Evolutionary conservation across 805 yeast species (phyloP).

Genomic region (Hanseniaspora pseudoguilliermondii): DNA sequence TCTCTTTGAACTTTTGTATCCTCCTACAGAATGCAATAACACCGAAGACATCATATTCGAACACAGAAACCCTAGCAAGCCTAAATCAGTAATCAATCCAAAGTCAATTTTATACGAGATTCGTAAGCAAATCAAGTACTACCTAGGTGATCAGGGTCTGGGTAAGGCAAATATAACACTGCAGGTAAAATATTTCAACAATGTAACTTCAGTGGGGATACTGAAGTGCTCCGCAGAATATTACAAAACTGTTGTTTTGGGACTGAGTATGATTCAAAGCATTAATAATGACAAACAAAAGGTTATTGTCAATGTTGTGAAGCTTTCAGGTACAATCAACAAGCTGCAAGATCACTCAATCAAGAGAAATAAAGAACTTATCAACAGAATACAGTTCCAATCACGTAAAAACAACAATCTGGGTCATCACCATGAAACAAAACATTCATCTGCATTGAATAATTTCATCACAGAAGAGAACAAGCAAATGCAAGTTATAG

Average conservation of each 20-base stretch:
- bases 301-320: constrained; percentile 47
- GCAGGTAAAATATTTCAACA: constrained; percentile 66
- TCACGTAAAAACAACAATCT: constrained; percentile 3
- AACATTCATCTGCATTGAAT: background rate
- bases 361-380: constrained; percentile 32
- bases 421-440: background rate
- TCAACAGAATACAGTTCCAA: constrained; percentile 14
- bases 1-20: constrained; percentile 65
- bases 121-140: constrained; percentile 41
- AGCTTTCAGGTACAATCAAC: constrained; percentile 76
- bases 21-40: constrained; percentile 27
- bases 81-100: constrained; percentile 33
- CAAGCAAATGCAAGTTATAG: background rate
- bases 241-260: constrained; percentile 49
- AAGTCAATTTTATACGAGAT: constrained; percentile 42
- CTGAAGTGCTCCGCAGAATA: constrained; percentile 61
- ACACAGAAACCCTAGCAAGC: constrained; percentile 40
- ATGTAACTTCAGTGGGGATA: constrained; percentile 72
- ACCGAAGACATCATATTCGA: constrained; percentile 20
- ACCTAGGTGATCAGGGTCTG: constrained; percentile 69
- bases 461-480: background rate
- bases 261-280: constrained; percentile 43
- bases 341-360: constrained; percentile 67
- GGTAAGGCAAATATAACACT: constrained; percentile 51
- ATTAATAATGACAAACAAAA: constrained; percentile 17